Percentiles rank a stretch among this genome's conserved stretches.
phyloP scores from a whole-genome alignment of 805 yeast genomes.

The Tetrapisispora arboricola region DNA sequence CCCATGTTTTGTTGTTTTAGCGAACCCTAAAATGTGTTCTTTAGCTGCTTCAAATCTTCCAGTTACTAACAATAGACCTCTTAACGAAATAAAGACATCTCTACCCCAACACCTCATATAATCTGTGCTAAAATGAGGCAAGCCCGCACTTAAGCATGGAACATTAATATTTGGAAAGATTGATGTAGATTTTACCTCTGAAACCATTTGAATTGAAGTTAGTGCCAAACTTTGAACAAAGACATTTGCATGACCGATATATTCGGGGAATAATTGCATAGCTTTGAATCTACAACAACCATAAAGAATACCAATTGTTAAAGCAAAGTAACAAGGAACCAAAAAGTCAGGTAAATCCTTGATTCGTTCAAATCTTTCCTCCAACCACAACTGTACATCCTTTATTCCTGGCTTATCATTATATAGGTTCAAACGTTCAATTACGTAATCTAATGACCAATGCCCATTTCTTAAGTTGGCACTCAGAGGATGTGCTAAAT shows the following conservation, averaged over 20 bases:
- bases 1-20: constrained; percentile 87
- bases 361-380: constrained; percentile 50
- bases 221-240: constrained; percentile 74
- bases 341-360: constrained; percentile 65
- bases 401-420: constrained; percentile 36
- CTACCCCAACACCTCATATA: constrained; percentile 99
- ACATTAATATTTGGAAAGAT: constrained; percentile 51
- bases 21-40: constrained; percentile 75
- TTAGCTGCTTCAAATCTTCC: constrained; percentile 74
- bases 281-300: constrained; percentile 70
- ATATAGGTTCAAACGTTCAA: constrained; percentile 51
- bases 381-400: constrained; percentile 62
- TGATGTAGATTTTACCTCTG: constrained; percentile 62
- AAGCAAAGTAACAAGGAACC: constrained; percentile 78
- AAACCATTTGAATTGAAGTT: constrained; percentile 82
- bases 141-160: constrained; percentile 88
- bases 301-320: constrained; percentile 73
- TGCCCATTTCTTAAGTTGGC: constrained; percentile 69
- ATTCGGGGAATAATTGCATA: constrained; percentile 41
- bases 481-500: constrained; percentile 76
- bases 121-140: constrained; percentile 84
- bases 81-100: constrained; percentile 79
- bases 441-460: constrained; percentile 82
- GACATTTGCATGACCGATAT: constrained; percentile 50
- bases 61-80: constrained; percentile 73